These are phyloP conservation scores for Xenoacremonium recifei DNA, from an alignment of 2,329 filamentous ascomycete genomes.

Conservation along the genomic window DNA sequence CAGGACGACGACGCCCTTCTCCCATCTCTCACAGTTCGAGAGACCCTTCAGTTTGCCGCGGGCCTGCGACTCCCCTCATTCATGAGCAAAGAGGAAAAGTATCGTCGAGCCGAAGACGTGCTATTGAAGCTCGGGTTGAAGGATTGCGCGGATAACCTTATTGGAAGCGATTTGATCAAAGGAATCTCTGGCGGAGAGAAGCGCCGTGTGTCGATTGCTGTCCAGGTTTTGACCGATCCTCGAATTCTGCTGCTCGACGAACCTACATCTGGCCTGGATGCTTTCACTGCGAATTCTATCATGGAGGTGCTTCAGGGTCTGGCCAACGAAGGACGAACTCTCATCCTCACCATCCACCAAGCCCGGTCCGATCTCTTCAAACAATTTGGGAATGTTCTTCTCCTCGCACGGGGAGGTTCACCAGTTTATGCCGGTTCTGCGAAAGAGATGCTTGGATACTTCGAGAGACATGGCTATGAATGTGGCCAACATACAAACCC, in stretches of 20 bases:
- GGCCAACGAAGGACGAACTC: conserved; percentile 69
- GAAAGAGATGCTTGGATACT: conserved; percentile 63
- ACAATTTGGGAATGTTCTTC: conserved; percentile 68
- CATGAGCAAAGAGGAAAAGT: conserved; percentile 68
- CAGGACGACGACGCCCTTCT: conserved; percentile 76
- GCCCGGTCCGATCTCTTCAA: conserved; percentile 70
- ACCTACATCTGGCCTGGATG: conserved; percentile 73
- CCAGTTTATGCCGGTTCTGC: conserved; percentile 67
- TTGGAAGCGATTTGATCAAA: conserved; percentile 71
- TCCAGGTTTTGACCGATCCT: conserved; percentile 75
- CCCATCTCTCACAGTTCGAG: conserved; percentile 71
- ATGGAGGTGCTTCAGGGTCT: conserved; percentile 70
- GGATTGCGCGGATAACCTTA: conserved; percentile 72
- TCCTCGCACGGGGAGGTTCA: conserved; percentile 68
- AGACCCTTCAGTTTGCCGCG: conserved; percentile 70
- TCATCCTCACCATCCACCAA: conserved; percentile 78
- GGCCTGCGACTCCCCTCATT: conserved; percentile 68
- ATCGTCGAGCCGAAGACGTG: conserved; percentile 66
- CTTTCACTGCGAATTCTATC: conserved; percentile 75
- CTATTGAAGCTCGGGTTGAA: conserved; percentile 74
- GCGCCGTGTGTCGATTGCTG: conserved; percentile 72
- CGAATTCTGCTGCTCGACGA: conserved; percentile 73
- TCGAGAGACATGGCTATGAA: conserved; percentile 56
- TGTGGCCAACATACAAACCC: conserved; percentile 73
- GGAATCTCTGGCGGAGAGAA: conserved; percentile 81